phyloP scores from a whole-genome alignment of 1,284 basidiomycete species.

The Wallemia hederae region DNA sequence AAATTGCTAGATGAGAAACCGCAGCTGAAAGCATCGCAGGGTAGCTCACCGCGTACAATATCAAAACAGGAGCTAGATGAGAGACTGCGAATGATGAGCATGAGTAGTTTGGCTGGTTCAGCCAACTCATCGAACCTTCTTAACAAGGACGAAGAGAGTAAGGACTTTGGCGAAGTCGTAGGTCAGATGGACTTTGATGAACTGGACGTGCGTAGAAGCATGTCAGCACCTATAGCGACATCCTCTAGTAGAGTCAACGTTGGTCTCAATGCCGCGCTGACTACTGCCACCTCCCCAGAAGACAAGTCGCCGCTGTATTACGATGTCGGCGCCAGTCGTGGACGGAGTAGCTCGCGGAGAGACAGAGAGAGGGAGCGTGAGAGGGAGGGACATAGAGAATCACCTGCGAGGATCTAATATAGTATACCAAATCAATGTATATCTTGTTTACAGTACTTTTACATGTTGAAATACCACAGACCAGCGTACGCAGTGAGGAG shows the following conservation, averaged over 20 bases:
- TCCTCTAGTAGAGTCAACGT: background rate
- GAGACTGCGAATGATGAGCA: background rate
- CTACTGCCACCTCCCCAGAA: background rate
- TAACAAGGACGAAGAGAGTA: background rate
- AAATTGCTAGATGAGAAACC: background rate
- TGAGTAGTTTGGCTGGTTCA: background rate
- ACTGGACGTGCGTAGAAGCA: background rate
- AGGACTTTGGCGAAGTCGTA: background rate
- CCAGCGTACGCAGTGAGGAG: background rate
- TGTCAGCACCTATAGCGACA: background rate
- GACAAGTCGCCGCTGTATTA: background rate
- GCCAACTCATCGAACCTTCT: background rate
- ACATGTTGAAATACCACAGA: background rate
- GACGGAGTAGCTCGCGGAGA: background rate
- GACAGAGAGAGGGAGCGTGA: background rate
- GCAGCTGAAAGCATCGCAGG: background rate
- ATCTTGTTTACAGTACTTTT: background rate
- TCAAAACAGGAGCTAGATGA: background rate
- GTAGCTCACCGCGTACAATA: background rate
- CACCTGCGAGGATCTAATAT: background rate
- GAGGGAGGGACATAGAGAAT: too few species aligned
- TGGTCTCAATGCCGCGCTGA: background rate
- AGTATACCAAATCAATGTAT: background rate
- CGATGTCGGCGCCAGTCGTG: background rate
- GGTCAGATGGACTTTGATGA: background rate